These are phyloP conservation scores for Fusarium continuum DNA, from an alignment of 2,329 filamentous ascomycete genomes.

Conservation along the genomic window DNA sequence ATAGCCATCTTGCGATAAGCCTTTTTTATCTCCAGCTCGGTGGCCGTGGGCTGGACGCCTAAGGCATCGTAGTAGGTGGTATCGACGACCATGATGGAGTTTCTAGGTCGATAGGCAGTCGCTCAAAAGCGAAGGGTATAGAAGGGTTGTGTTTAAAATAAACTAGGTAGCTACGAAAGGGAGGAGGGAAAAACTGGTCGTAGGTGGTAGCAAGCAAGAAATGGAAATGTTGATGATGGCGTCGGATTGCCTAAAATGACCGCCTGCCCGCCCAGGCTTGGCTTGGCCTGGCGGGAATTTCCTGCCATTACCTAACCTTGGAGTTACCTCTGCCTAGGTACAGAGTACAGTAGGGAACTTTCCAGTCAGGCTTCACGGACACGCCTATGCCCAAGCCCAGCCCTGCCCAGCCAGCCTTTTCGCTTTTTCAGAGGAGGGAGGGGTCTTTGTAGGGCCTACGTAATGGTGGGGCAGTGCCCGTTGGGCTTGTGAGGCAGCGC, in stretches of 20 bases:
- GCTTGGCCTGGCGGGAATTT: slow-evolving; percentile 33
- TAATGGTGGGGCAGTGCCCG: slow-evolving; percentile 51
- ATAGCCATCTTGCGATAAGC: slow-evolving; percentile 96
- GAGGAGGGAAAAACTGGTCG: slow-evolving; percentile 7
- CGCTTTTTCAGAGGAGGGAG: slow-evolving; percentile 9
- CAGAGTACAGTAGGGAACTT: slow-evolving; percentile 20
- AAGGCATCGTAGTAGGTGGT: slow-evolving; percentile 89
- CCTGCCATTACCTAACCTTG: slow-evolving; percentile 1
- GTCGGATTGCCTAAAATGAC: slow-evolving; percentile 39
- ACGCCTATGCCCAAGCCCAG: background rate
- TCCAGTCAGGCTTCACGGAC: slow-evolving; percentile 7
- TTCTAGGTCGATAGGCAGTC: slow-evolving; percentile 17
- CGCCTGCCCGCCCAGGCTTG: slow-evolving; percentile 16
- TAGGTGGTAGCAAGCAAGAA: slow-evolving; percentile 10
- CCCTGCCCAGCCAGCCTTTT: background rate
- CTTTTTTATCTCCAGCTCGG: slow-evolving; percentile 95
- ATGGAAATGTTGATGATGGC: slow-evolving; percentile 39
- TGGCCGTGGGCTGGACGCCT: slow-evolving; percentile 83
- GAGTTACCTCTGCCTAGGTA: background rate
- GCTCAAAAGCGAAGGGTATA: background rate
- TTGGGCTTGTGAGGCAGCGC: background rate
- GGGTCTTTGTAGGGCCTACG: slow-evolving; percentile 39
- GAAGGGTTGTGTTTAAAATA: slow-evolving; percentile 12
- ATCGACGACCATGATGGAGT: slow-evolving; percentile 81
- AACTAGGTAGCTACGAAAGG: background rate